Evolutionary conservation across 768 basidiomycete genomes (phyloP).

Genomic region (Coprinopsis sp.): DNA sequence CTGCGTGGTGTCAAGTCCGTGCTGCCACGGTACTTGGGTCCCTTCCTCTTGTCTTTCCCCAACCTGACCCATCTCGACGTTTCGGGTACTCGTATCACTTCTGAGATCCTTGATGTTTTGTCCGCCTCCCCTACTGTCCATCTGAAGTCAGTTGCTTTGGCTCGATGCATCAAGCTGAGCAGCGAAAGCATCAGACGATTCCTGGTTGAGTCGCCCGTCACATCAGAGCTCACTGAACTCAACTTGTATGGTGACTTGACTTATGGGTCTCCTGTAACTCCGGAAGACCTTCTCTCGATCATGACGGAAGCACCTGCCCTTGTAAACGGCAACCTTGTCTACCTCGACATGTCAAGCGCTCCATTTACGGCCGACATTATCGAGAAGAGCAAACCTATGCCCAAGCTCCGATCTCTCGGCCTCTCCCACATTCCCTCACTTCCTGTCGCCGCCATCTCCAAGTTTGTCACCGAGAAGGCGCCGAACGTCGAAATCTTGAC

Average conservation of each 20-base stretch:
- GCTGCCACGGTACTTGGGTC: conserved; percentile 57
- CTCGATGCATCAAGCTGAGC: conserved; percentile 80
- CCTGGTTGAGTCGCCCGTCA: conserved; percentile 62
- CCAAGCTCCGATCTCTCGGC: conserved; percentile 79
- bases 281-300: conserved; percentile 62
- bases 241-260: conserved; percentile 89
- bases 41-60: conserved; percentile 79
- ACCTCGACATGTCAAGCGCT: conserved; percentile 86
- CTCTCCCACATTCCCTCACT: conserved; percentile 81
- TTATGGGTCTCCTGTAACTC: conserved; percentile 66
- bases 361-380: conserved; percentile 61
- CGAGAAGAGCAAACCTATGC: conserved; percentile 56
- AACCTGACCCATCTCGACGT: conserved; percentile 87
- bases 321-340: conserved; percentile 64
- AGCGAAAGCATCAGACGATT: conserved; percentile 73
- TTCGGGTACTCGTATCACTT: conserved; percentile 78
- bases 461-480: conserved; percentile 67
- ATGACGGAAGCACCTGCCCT: conserved; percentile 78
- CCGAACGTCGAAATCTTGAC: conserved; percentile 83
- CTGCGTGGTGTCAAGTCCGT: conserved; percentile 80
- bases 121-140: conserved; percentile 59
- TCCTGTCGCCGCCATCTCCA: conserved; percentile 55
- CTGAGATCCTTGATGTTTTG: conserved; percentile 68
- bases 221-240: conserved; percentile 63
- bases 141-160: conserved; percentile 76